Base-by-base conservation (phyloP, 768 basidiomycete species). In the Hygrocybe punicea region DNA sequence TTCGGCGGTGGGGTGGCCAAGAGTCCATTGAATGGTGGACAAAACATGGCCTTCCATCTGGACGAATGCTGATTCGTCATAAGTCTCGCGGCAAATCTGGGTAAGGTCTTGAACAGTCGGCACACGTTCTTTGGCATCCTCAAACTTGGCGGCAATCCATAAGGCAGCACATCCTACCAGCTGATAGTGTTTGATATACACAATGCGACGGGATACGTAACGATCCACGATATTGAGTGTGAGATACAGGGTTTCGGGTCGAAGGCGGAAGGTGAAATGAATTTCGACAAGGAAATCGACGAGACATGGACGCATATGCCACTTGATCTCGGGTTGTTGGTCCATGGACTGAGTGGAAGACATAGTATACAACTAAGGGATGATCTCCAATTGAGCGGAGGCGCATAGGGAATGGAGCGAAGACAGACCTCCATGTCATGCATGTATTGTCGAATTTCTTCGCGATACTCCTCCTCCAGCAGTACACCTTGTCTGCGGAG, bases 21-120 rank as follows among this genome's bases (percentile, higher is more conserved):
- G 81, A 37, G 84, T 84, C 97, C 97, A 99, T 62, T 93, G 88
- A 64, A 98, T 96, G 16, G 97, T 99, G 17, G 89, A 85, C 39
- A 99, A 82, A 51, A 99, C 91, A 67, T 99, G 97, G 4, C 91
- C 89, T 71, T 99, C 97, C 97, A 99, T 98, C 75, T 99, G 97
- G 59, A 98, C 87, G 73, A 99, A 99, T 2, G 96, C 96, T 3
- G 89, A 88, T 72, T 96, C 94, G 69, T 98, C 95, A 71, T 98
- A 98, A 2, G 93, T 93, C 67, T 95, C 88, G 66, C 89, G 93
- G 76, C 97, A 98, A 71, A 97, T 93, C 68, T 93, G 88, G 44
- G 87, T 87, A 53, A 99, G 87, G 61, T 98, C 95, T 67, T 92
- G 87, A 6, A 98, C 91, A 1, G 93, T 91, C 10, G 97, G 97